Percentiles rank a stretch among this genome's conserved stretches.
These are phyloP conservation scores for Daldinia grandis DNA, from an alignment of 495 filamentous ascomycete species.

Conservation along the genomic window DNA sequence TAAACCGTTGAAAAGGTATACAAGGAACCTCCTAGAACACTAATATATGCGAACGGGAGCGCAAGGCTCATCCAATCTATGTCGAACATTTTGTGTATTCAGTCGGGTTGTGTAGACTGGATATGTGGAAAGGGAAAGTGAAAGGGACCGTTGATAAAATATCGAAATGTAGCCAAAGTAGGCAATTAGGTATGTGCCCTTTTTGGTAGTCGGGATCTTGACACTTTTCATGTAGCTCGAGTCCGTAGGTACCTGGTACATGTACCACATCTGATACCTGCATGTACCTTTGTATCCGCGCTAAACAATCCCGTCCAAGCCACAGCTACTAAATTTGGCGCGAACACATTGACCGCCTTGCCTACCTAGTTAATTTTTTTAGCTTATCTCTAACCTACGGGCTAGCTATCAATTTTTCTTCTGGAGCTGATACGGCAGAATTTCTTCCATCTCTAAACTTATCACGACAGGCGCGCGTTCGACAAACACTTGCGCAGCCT, in stretches of 20 bases:
- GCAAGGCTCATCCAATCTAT: conserved; percentile 83
- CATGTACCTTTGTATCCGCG: conserved; percentile 8
- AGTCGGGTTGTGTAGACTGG: conserved; percentile 16
- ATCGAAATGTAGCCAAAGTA: conserved; percentile 12
- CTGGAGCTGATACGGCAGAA: conserved; percentile 30
- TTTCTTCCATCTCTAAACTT: conserved; percentile 25
- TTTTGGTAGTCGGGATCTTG: conserved; percentile 47
- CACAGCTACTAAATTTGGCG: conserved; percentile 28
- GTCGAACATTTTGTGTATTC: conserved; percentile 56
- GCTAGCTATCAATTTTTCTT: conserved; percentile 16
- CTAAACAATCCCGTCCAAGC: conserved; percentile 15
- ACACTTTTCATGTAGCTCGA: conserved; percentile 46
- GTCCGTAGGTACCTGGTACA: conserved; percentile 9
- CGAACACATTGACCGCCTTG: conserved; percentile 32
- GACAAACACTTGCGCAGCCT: conserved; percentile 9
- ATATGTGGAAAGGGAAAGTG: conserved; percentile 9
- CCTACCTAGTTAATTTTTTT: conserved; percentile 19
- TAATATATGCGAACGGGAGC: conserved; percentile 86
- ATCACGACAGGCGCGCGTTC: conserved; percentile 6
- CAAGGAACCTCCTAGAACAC: conserved; percentile 84
- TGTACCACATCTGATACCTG: no score
- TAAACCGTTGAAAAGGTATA: conserved; percentile 92
- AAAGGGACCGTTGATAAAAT: conserved; percentile 19
- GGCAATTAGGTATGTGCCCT: conserved; percentile 16
- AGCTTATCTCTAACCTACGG: conserved; percentile 18